Conservation (phyloP, 345 rosid genomes). For the Gossypioides kirkii region DNA sequence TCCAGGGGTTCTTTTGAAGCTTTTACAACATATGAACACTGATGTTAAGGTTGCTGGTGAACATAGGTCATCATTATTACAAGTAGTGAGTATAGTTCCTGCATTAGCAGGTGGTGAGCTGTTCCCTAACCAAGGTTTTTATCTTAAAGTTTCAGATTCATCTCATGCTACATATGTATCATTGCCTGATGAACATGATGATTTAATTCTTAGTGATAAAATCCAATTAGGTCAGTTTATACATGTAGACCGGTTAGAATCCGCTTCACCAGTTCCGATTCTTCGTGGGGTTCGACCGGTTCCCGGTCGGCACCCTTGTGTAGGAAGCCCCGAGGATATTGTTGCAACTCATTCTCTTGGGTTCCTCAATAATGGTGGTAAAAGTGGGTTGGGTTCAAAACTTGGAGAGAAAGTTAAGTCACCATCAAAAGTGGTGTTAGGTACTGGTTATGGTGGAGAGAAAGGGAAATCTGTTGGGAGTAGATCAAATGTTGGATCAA, state of each 20-base stretch:
- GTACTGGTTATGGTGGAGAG: constrained; percentile 30
- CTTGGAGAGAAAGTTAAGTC: constrained; percentile 43
- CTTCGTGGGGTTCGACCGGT: constrained; percentile 89
- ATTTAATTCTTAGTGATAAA: constrained; percentile 88
- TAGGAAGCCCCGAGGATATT: constrained; percentile 92
- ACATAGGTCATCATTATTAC: constrained; percentile 83
- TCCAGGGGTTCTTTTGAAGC: constrained; percentile 94
- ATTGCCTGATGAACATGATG: constrained; percentile 92
- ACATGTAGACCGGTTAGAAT: constrained; percentile 84
- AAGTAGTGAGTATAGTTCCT: constrained; percentile 91
- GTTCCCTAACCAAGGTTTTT: constrained; percentile 85
- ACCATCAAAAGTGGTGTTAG: constrained; percentile 23
- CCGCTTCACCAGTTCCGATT: constrained; percentile 90
- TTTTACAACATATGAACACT: constrained; percentile 93
- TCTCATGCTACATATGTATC: constrained; percentile 97
- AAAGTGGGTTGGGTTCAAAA: constrained; percentile 34
- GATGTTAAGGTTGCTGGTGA: constrained; percentile 94
- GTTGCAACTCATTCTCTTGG: constrained; percentile 76
- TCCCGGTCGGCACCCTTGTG: constrained; percentile 93
- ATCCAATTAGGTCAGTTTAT: constrained; percentile 94
- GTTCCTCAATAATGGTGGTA: constrained; percentile 44
- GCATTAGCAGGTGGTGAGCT: constrained; percentile 97
- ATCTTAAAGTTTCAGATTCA: constrained; percentile 94
- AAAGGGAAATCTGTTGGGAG: constrained; percentile 42
- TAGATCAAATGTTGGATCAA: constrained; percentile 45